A percentile compares a stretch with the other conserved stretches of the same genome.
phyloP scores from a whole-genome alignment of 352 stramenopile genomes.

The Peronospora belbahrii region DNA sequence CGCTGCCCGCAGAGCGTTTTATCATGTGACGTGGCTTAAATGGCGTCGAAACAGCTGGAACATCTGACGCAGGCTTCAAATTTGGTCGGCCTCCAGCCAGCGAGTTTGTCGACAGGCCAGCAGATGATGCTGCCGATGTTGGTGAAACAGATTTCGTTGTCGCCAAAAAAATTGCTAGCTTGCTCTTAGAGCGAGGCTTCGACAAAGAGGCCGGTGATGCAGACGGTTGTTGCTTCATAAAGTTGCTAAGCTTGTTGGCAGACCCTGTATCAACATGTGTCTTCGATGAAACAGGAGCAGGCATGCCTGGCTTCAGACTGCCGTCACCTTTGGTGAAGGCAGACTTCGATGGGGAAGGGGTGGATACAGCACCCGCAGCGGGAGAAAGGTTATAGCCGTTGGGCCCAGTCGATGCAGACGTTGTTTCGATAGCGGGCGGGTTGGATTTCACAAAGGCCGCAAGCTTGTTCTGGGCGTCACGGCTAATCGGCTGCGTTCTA shows the following conservation, averaged over 20 bases:
- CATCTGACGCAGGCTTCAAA: constrained; percentile 13
- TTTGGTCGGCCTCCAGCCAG: constrained; percentile 1
- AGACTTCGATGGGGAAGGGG: constrained; percentile 20
- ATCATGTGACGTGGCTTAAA: constrained; percentile 43
- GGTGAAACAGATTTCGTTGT: constrained; percentile 33
- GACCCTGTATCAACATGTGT: constrained; percentile 14
- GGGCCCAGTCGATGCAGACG: constrained; percentile 8
- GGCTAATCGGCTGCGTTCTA: constrained; percentile 8
- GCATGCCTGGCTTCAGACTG: constrained; percentile 14
- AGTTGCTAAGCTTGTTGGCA: constrained; percentile 64
- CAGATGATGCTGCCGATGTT: constrained; percentile 11
- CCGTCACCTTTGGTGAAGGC: constrained; percentile 41
- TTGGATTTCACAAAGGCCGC: constrained; percentile 77
- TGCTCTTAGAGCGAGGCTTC: constrained; percentile 62
- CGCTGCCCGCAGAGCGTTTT: constrained; percentile 51
- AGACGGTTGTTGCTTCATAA: constrained; percentile 66
- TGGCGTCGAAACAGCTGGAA: constrained; percentile 2
- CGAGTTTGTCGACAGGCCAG: constrained; percentile 20
- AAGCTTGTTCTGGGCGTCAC: constrained; percentile 65
- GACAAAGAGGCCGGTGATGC: constrained; percentile 13
- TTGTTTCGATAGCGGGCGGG: constrained; percentile 34
- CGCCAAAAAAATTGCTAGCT: constrained; percentile 72
- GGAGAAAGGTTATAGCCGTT: too few species aligned
- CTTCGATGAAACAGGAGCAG: constrained; percentile 13
- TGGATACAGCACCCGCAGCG: constrained; percentile 3